phyloP scores from a whole-genome alignment of 352 stramenopile genomes.

The Pythium plurisporium region DNA sequence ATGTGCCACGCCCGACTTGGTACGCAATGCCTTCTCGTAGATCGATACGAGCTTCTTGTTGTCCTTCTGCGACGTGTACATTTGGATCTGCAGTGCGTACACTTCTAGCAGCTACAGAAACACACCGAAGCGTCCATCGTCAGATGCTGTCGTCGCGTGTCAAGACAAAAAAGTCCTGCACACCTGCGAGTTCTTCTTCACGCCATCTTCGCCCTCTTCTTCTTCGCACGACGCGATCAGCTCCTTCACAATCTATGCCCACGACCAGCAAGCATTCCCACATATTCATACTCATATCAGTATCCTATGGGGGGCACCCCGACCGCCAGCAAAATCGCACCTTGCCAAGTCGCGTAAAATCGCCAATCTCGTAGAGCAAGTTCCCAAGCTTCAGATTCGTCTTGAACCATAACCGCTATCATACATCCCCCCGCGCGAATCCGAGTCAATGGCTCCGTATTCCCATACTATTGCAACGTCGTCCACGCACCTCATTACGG shows the following conservation, averaged over 20 bases:
- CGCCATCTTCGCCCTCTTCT: constrained; percentile 81
- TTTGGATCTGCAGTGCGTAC: constrained; percentile 91
- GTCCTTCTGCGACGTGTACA: constrained; percentile 90
- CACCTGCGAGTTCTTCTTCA: constrained; percentile 79
- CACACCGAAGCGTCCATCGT: neutral
- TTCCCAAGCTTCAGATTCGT: constrained; percentile 95
- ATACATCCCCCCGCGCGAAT: neutral
- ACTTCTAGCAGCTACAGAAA: constrained; percentile 86
- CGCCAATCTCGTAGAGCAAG: constrained; percentile 82
- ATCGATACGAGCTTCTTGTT: constrained; percentile 93
- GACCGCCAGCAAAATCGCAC: too few relatives aligned
- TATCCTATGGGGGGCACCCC: too few relatives aligned
- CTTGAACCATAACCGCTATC: constrained; percentile 93
- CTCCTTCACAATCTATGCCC: constrained; percentile 82
- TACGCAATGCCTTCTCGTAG: constrained; percentile 87
- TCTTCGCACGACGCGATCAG: constrained; percentile 83
- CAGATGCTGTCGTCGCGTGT: too few relatives aligned
- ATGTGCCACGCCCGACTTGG: constrained; percentile 89
- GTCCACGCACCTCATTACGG: constrained; percentile 50
- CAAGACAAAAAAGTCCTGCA: neutral
- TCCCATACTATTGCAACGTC: constrained; percentile 3
- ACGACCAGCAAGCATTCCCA: too few relatives aligned
- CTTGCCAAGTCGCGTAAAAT: constrained; percentile 69
- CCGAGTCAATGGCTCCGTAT: neutral
- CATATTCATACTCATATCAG: neutral